Base-by-base conservation (phyloP, 805 yeast species). In the Dipodascus geniculatus region DNA sequence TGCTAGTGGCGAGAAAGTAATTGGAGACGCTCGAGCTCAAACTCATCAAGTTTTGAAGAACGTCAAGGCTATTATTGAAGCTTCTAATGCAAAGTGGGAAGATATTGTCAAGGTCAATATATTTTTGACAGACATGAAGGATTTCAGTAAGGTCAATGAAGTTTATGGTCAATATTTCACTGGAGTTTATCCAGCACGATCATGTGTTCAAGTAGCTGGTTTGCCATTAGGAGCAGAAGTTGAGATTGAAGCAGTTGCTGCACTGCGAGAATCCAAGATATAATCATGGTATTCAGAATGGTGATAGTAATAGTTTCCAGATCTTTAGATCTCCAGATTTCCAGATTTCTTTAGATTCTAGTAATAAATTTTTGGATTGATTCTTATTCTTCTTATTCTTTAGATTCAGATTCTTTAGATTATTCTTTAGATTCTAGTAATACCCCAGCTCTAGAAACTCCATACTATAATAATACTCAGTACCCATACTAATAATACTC, bases 181-280 rank as follows among this genome's bases (percentile, higher is more conserved):
- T 8, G 42, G 23, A 17, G 54, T 54, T 47, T 44, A 57, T 48
- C 96, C 96, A 48, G 96, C 96, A 47, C 85, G 96, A 80, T 85
- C 96, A 1, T 89, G 96, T 75, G 93, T 89, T 63, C 96, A 96
- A 48, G 96, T 88, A 57, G 82, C 81, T 69, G 81, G 79, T 57
- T 79, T 89, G 64, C 96, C 96, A 42, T 55, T 55, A 19, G 48
- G 50, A 4, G 60, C 53, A 8, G 51, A 50, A 9, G 63, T 85
- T 63, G 96, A 89, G 74, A 79, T 89, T 72, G 96, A 88, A 72
- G 87, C 83, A 57, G 71, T 89, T 70, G 96, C 96, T 56, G 23
- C 20, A n/a, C 8, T 17, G 8, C 44, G 14, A 38, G 44, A 38
- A 38, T 28, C 11, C 11, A 28, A 28, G 33, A 28, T 28, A 28